Evolutionary conservation across 2,329 filamentous ascomycete species (phyloP).

Genomic region (Nigrospora oryzae): DNA sequence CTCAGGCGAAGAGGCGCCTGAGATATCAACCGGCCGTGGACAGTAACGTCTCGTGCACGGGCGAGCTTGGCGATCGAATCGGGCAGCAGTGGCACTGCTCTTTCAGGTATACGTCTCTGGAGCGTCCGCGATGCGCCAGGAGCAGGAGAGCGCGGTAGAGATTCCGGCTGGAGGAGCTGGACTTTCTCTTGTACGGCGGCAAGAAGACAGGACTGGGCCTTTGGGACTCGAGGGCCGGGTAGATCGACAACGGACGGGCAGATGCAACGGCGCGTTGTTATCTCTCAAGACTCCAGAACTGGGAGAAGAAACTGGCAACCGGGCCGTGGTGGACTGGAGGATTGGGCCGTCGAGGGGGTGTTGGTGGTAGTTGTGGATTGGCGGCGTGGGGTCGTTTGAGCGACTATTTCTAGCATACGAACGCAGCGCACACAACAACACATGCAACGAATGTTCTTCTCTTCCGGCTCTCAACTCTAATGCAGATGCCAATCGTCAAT

Average conservation of each 20-base stretch:
- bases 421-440: constrained; percentile 1
- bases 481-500: constrained; percentile 13
- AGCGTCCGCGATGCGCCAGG: too few species aligned
- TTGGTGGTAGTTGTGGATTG: background rate
- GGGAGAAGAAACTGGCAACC: too few species aligned
- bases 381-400: constrained; percentile 3
- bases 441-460: constrained; percentile 1
- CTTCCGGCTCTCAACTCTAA: constrained; percentile 15
- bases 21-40: background rate
- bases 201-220: too few species aligned
- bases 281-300: too few species aligned
- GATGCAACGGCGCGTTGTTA: too few species aligned
- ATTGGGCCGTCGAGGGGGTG: background rate
- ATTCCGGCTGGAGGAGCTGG: too few species aligned
- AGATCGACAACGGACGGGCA: too few species aligned
- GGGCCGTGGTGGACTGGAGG: background rate
- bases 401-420: constrained; percentile 2
- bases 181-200: too few species aligned
- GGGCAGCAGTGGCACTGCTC: background rate
- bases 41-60: background rate
- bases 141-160: too few species aligned
- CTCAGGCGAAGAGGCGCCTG: constrained; percentile 2
- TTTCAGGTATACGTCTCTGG: too few species aligned
- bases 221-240: too few species aligned
- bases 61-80: background rate